Base-by-base conservation (phyloP, 257 asterid species). In the Salvia miltiorrhiza region DNA sequence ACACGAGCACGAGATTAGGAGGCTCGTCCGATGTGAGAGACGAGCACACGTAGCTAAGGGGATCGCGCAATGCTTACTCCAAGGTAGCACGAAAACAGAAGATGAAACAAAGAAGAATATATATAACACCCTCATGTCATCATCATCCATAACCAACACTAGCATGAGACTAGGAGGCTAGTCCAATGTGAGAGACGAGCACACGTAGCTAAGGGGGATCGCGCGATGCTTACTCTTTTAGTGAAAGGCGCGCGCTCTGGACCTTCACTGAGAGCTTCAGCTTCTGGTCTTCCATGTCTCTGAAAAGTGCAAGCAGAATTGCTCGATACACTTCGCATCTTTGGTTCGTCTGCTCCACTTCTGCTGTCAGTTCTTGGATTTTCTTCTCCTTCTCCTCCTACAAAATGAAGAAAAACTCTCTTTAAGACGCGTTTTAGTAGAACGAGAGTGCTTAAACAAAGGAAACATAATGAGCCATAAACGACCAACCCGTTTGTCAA, bases 221-320 rank as follows among this genome's bases (percentile, higher is more conserved):
- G 16, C 17, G 43, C 16, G 26, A 43, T 11, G 7, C 67, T 86
- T 73, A 93, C 80, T 93, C 97, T 73, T 85, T 86, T 32, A 93
- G 71, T 32, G 88, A 86, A 73, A 93, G 96, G n/a, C 93, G 82
- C 0, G 96, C 96, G 63, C 90, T 93, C 74, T 90, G 98, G 49
- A 90, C 97, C 82, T 93, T 88, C 52, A 93, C 95, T 0, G 96
- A 86, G 67, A 93, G 85, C 87, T 90, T 90, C 81, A 93, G 28
- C 82, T 90, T 93, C 83, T 93, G 93, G 77, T 90, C 98, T 76
- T 93, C 98, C 87, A 85, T 80, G 82, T 90, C 98, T 75, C 77
- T 84, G 72, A 90, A 82, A 65, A 90, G 85, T 21, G 97, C 82
- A 17, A 82, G 90, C 53, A 93, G 80, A 73, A 88, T 87, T 14